Conservation (phyloP, 805 yeast species). For the Cyberlindnera mississippiensis region DNA sequence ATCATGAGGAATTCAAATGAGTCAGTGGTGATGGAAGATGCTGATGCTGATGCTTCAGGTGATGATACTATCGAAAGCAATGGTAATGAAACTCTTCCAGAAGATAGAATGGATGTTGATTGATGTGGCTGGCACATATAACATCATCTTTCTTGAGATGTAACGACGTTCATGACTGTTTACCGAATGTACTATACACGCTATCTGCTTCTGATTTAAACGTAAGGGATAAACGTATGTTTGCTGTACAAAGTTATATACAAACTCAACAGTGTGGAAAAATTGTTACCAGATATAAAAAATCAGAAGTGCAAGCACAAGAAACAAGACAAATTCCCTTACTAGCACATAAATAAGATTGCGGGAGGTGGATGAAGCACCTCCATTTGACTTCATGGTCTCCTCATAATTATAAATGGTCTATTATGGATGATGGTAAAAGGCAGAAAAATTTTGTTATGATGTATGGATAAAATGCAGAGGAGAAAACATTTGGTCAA, state of each 20-base stretch:
- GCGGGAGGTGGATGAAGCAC: background rate
- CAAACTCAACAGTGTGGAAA: conserved; percentile 6
- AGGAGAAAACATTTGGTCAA: background rate
- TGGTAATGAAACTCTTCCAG: conserved; percentile 19
- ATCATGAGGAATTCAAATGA: background rate
- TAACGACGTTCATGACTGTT: background rate
- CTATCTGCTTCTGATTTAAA: background rate
- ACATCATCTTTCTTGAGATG: background rate
- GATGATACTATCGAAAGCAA: conserved; percentile 10
- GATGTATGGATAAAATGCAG: background rate
- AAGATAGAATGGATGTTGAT: conserved; percentile 25
- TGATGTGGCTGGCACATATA: background rate
- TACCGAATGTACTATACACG: background rate
- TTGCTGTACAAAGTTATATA: conserved; percentile 13
- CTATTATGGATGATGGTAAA: background rate
- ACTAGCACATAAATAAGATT: conserved; percentile 5
- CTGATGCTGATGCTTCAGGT: conserved; percentile 14
- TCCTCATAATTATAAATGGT: background rate
- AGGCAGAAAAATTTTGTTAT: background rate
- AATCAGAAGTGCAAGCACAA: background rate
- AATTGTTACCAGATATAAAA: conserved; percentile 1
- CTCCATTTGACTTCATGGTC: background rate
- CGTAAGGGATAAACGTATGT: conserved; percentile 11
- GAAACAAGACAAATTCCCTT: conserved; percentile 5
- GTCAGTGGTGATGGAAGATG: conserved; percentile 6